A percentile compares a stretch with the other conserved stretches of the same genome.
Evolutionary conservation across 2,329 filamentous ascomycete genomes (phyloP).

Genomic region (Thielaviopsis populi): DNA sequence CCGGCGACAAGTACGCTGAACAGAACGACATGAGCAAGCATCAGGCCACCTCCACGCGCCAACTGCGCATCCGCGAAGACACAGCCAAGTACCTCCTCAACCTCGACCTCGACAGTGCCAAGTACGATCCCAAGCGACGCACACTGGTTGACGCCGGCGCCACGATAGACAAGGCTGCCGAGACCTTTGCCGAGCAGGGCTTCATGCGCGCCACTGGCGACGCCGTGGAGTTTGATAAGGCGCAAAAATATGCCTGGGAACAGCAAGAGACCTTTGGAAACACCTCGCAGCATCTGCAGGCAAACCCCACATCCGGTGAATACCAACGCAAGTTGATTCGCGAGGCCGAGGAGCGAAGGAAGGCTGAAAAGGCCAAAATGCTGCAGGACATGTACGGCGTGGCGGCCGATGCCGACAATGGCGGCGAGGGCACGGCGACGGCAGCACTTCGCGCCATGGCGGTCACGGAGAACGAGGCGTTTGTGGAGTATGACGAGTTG

Average conservation of each 20-base stretch:
- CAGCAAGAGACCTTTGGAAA: conserved; percentile 69
- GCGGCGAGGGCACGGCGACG: background rate
- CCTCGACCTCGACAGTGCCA: conserved; percentile 86
- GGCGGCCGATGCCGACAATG: conserved; percentile 61
- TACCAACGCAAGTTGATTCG: conserved; percentile 65
- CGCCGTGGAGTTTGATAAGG: conserved; percentile 79
- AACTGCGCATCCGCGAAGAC: conserved; percentile 84
- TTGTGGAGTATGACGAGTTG: conserved; percentile 86
- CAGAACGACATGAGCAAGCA: conserved; percentile 94
- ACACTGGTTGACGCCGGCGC: conserved; percentile 78
- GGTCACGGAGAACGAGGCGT: conserved; percentile 68
- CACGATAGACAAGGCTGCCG: conserved; percentile 63
- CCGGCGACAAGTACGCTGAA: conserved; percentile 69
- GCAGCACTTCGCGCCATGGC: conserved; percentile 49
- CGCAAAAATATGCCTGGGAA: conserved; percentile 88
- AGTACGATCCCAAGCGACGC: conserved; percentile 93
- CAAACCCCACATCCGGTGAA: conserved; percentile 88
- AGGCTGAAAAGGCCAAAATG: conserved; percentile 50
- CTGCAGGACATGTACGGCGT: conserved; percentile 78
- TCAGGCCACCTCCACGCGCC: conserved; percentile 78
- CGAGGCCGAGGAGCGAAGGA: conserved; percentile 56
- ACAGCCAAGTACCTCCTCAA: conserved; percentile 95
- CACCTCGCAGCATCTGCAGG: conserved; percentile 77
- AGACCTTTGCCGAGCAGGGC: conserved; percentile 80
- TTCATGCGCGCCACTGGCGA: conserved; percentile 82